phyloP scores from a whole-genome alignment of 2,329 filamentous ascomycete species.

The Xylaria hypoxylon region DNA sequence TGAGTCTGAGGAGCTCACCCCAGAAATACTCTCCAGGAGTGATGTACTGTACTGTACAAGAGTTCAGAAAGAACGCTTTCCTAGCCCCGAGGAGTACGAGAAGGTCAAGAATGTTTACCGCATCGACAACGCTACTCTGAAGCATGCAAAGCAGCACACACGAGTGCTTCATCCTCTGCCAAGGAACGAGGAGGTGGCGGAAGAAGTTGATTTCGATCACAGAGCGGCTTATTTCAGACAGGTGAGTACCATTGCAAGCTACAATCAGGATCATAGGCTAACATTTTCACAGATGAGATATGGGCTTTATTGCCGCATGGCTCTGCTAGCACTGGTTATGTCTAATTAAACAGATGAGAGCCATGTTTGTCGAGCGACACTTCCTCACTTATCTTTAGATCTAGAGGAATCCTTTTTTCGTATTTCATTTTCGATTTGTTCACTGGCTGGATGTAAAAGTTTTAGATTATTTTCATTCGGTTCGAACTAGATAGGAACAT shows the following conservation, averaged over 20 bases:
- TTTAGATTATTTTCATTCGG: constrained; percentile 35
- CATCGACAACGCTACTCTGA: constrained; percentile 89
- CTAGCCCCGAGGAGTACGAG: constrained; percentile 84
- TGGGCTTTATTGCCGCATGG: constrained; percentile 98
- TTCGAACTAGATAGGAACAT: constrained; percentile 48
- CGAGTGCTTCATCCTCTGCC: constrained; percentile 96
- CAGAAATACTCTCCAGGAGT: constrained; percentile 85
- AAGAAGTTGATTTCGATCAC: constrained; percentile 98
- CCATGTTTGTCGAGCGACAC: background rate
- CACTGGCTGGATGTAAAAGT: constrained; percentile 39
- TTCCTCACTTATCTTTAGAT: constrained; percentile 12
- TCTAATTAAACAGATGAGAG: constrained; percentile 52
- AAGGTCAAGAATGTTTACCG: constrained; percentile 87
- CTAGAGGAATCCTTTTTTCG: background rate
- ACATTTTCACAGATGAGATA: constrained; percentile 83
- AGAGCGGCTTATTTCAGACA: constrained; percentile 98
- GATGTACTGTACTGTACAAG: constrained; percentile 98
- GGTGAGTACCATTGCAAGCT: constrained; percentile 70
- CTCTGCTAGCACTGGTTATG: constrained; percentile 93
- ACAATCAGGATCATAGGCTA: constrained; percentile 50
- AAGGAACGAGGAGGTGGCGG: constrained; percentile 89
- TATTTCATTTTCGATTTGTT: constrained; percentile 30
- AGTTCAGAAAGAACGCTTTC: constrained; percentile 95
- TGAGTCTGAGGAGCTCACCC: constrained; percentile 82
- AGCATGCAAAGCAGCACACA: constrained; percentile 92